phyloP scores from a whole-genome alignment of 1,139 yeast species.

The Taphrina wiesneri region DNA sequence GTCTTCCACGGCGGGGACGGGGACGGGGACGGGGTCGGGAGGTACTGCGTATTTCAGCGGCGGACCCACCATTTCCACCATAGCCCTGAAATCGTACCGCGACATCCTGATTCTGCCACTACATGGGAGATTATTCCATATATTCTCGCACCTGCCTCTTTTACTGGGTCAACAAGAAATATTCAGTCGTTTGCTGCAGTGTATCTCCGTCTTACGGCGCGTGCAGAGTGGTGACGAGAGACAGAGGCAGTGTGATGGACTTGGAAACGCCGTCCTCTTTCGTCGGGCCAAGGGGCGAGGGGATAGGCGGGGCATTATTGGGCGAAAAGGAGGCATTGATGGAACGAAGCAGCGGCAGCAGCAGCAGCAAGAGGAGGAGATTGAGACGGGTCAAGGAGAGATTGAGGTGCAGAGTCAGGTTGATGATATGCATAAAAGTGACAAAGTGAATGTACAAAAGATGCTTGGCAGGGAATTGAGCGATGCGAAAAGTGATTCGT shows the following conservation, averaged over 20 bases:
- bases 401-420: too few species aligned
- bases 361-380: background rate
- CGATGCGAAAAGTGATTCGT: background rate
- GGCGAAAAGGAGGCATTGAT: slow-evolving; percentile 9
- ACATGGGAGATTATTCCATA: slow-evolving; percentile 39
- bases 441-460: background rate
- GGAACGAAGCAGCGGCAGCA: background rate
- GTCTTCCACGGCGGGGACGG: background rate
- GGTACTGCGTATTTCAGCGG: background rate
- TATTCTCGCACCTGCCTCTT: slow-evolving; percentile 29
- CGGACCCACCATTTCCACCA: slow-evolving; percentile 43
- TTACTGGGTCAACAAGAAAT: slow-evolving; percentile 42
- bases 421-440: too few species aligned
- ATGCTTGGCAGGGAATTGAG: background rate
- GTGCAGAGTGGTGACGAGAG: slow-evolving; percentile 56
- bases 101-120: slow-evolving; percentile 48
- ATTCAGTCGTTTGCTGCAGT: slow-evolving; percentile 53
- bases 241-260: slow-evolving; percentile 56
- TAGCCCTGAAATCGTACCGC: slow-evolving; percentile 46
- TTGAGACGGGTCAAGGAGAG: too few species aligned
- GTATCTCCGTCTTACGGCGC: slow-evolving; percentile 57
- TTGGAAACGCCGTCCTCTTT: slow-evolving; percentile 40
- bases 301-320: slow-evolving; percentile 34
- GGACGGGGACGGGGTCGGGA: background rate
- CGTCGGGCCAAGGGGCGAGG: slow-evolving; percentile 29